phyloP scores from a whole-genome alignment of 768 basidiomycete genomes.

The Trametes punicea region DNA sequence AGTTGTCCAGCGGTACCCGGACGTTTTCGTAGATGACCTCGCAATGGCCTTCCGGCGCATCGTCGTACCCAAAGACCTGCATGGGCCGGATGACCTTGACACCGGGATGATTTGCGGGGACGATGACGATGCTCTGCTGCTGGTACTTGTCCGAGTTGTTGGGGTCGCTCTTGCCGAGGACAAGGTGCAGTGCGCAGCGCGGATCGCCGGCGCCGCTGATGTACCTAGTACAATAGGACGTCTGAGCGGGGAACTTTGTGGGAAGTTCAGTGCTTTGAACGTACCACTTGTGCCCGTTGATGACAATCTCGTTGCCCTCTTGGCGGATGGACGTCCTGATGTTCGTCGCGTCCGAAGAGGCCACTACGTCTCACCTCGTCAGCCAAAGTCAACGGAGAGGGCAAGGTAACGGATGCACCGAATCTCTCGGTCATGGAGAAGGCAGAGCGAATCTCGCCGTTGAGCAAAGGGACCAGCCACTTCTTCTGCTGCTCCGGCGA shows the following conservation, averaged over 20 bases:
- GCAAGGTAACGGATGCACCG: conserved; percentile 42
- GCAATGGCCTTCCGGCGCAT: conserved; percentile 95
- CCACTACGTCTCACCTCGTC: conserved; percentile 44
- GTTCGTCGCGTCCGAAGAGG: conserved; percentile 96
- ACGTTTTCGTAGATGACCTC: conserved; percentile 96
- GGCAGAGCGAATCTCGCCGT: conserved; percentile 90
- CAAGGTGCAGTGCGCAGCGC: conserved; percentile 82
- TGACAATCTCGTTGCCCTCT: conserved; percentile 84
- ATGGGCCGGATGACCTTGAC: conserved; percentile 90
- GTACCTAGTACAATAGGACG: conserved; percentile 59
- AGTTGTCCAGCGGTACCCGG: conserved; percentile 75
- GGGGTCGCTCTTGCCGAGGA: conserved; percentile 94
- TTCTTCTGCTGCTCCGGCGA: conserved; percentile 84
- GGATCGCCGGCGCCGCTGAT: conserved; percentile 97
- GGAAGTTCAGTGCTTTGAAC: conserved; percentile 3
- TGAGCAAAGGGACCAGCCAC: conserved; percentile 84
- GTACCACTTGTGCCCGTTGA: conserved; percentile 97
- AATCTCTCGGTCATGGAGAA: conserved; percentile 98
- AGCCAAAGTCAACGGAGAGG: background rate
- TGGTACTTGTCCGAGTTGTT: conserved; percentile 68
- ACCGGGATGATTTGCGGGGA: conserved; percentile 85
- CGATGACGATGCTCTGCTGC: conserved; percentile 93
- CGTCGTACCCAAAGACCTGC: conserved; percentile 91
- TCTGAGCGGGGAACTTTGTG: background rate
- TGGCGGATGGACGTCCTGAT: conserved; percentile 82